phyloP scores from a whole-genome alignment of 78 protist genomes.

The Dictyostelium brefeldianum region DNA sequence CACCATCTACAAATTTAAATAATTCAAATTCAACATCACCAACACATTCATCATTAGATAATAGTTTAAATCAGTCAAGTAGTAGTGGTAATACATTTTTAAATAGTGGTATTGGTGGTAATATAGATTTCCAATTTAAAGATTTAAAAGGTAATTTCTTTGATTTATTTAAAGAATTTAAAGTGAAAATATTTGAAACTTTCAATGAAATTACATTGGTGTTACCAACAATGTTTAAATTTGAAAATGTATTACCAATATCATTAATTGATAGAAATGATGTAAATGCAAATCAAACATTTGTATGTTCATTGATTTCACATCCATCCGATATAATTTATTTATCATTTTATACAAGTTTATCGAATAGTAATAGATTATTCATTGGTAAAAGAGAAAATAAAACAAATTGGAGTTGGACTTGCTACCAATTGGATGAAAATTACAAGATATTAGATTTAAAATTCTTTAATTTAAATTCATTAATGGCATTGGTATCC shows the following conservation, averaged over 20 bases:
- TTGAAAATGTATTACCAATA: not conserved
- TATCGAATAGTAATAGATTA: slow-evolving; percentile 8
- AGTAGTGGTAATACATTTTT: not conserved
- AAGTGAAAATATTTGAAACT: not conserved
- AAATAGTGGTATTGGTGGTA: not conserved
- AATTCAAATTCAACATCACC: not conserved
- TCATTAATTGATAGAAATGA: not conserved
- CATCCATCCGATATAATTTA: not conserved
- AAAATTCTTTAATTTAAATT: not conserved
- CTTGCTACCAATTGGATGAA: slow-evolving; percentile 3
- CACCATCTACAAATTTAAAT: not conserved
- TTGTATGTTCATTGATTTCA: not conserved
- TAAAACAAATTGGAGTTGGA: not conserved
- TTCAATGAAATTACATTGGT: not conserved
- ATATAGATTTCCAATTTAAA: slow-evolving; percentile 2
- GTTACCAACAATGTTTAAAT: not conserved
- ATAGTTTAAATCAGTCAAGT: not conserved
- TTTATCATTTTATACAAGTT: not conserved
- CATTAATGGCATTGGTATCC: not conserved
- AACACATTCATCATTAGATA: not conserved
- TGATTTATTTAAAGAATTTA: slow-evolving; percentile 20
- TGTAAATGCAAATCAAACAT: not conserved
- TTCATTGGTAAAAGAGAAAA: not conserved
- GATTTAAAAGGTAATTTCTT: not conserved
- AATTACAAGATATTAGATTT: not conserved